Evolutionary conservation across 495 filamentous ascomycete species (phyloP).

Genomic region (Penicillium ucsense): DNA sequence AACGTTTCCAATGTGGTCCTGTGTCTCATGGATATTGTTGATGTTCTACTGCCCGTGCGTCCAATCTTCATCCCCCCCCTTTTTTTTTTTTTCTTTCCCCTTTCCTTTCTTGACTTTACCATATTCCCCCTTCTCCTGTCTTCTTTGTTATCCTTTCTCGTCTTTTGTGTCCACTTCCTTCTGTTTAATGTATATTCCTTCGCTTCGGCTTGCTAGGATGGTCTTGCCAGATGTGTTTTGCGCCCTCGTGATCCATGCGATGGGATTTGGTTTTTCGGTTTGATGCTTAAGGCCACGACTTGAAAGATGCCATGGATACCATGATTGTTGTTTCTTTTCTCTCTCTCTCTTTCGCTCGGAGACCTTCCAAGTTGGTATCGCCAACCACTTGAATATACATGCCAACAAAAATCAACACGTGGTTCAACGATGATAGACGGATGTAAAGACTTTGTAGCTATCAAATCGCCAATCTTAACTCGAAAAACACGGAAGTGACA

Average conservation of each 20-base stretch:
- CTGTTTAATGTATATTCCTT: neutral
- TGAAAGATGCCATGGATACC: conserved; percentile 21
- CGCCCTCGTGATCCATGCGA: neutral
- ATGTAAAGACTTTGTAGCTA: no score
- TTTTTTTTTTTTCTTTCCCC: neutral
- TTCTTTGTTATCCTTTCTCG: neutral
- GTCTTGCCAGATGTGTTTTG: no score
- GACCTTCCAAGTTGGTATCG: neutral
- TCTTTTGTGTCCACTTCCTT: conserved; percentile 2
- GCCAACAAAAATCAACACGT: no score
- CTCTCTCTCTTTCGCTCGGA: neutral
- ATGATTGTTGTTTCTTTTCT: conserved; percentile 13
- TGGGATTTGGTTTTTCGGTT: conserved; percentile 9
- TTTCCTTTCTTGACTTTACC: conserved; percentile 1
- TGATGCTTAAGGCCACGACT: conserved; percentile 16
- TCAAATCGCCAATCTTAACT: no score
- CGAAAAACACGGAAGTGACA: no score
- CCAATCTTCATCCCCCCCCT: neutral
- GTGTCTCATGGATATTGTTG: conserved; percentile 88
- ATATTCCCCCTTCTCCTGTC: neutral
- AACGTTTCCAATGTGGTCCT: conserved; percentile 84
- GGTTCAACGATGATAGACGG: no score
- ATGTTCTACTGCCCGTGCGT: conserved; percentile 78
- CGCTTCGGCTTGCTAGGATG: no score
- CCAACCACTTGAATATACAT: no score